These are phyloP conservation scores for Sonneratia caseolaris DNA, from an alignment of 345 rosid species.

Conservation along the genomic window DNA sequence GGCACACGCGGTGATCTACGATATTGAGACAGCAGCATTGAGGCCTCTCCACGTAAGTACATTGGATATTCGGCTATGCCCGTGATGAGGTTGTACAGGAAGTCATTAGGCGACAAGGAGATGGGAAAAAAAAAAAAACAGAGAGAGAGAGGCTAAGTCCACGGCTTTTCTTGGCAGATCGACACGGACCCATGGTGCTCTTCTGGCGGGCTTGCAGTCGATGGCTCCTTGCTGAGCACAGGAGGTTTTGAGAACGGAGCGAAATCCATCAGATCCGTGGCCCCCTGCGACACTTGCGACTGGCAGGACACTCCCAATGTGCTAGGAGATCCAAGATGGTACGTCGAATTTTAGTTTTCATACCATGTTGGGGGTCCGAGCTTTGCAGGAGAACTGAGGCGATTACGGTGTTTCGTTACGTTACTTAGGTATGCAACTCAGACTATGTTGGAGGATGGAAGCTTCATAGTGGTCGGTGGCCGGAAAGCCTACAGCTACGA, in stretches of 20 bases:
- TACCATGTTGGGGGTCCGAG: too few relatives aligned
- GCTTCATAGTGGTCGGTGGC: constrained; percentile 73
- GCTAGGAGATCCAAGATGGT: constrained; percentile 71
- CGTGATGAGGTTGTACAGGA: too few relatives aligned
- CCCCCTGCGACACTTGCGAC: constrained; percentile 21
- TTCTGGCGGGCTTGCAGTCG: constrained; percentile 60
- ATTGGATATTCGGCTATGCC: too few relatives aligned
- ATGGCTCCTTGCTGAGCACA: constrained; percentile 63
- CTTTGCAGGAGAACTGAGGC: too few relatives aligned
- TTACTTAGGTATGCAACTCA: constrained; percentile 58
- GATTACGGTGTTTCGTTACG: too few relatives aligned
- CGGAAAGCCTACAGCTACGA: constrained; percentile 65
- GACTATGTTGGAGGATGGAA: constrained; percentile 58
- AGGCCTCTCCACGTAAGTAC: constrained; percentile 41
- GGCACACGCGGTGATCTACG: constrained; percentile 53
- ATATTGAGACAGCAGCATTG: constrained; percentile 28
- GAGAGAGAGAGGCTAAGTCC: background rate
- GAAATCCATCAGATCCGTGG: constrained; percentile 47
- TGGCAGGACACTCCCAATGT: constrained; percentile 70
- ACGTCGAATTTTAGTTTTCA: background rate
- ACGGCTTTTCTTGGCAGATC: constrained; percentile 22
- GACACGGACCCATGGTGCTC: constrained; percentile 91
- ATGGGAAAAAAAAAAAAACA: too few relatives aligned
- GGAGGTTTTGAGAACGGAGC: constrained; percentile 71
- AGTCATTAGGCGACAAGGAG: too few relatives aligned